Conservation (phyloP, 2,329 filamentous ascomycete species). For the Sporothrix globosa region DNA sequence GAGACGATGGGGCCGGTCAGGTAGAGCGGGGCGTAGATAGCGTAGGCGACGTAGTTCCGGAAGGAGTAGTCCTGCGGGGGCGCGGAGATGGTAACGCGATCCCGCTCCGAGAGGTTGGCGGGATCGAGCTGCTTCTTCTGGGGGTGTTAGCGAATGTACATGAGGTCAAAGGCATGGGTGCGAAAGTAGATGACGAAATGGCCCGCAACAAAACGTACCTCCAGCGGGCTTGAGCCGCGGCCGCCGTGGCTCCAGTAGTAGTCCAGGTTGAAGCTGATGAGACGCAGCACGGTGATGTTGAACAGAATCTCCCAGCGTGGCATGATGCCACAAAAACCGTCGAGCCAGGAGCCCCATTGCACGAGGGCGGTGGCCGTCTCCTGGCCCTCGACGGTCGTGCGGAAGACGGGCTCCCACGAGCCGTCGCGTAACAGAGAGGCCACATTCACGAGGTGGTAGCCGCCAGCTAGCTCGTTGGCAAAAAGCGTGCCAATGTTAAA, state of each 20-base stretch:
- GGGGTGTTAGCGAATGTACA: constrained; percentile 26
- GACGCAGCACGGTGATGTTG: constrained; percentile 87
- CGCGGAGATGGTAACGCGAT: constrained; percentile 79
- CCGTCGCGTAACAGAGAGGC: constrained; percentile 52
- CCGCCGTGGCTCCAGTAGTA: constrained; percentile 87
- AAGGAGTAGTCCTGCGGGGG: constrained; percentile 72
- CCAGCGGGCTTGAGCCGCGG: constrained; percentile 64
- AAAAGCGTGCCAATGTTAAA: constrained; percentile 89
- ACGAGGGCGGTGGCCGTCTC: constrained; percentile 48
- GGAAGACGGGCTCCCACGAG: constrained; percentile 27
- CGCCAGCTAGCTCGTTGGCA: constrained; percentile 80
- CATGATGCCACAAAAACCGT: constrained; percentile 80
- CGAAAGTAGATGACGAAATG: too few species aligned
- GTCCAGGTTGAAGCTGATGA: constrained; percentile 97
- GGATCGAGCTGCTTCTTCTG: constrained; percentile 98
- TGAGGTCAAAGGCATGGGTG: neutral
- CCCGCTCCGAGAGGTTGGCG: constrained; percentile 80
- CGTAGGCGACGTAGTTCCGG: constrained; percentile 86
- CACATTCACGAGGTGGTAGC: constrained; percentile 72
- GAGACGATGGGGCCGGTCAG: constrained; percentile 91
- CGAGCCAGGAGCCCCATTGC: constrained; percentile 71
- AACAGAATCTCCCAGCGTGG: constrained; percentile 95
- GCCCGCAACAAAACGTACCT: constrained; percentile 64
- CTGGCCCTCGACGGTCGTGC: constrained; percentile 35
- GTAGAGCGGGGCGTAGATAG: constrained; percentile 90